Conservation (phyloP, 2,329 filamentous ascomycete genomes). For the Aspergillus carbonarius region DNA sequence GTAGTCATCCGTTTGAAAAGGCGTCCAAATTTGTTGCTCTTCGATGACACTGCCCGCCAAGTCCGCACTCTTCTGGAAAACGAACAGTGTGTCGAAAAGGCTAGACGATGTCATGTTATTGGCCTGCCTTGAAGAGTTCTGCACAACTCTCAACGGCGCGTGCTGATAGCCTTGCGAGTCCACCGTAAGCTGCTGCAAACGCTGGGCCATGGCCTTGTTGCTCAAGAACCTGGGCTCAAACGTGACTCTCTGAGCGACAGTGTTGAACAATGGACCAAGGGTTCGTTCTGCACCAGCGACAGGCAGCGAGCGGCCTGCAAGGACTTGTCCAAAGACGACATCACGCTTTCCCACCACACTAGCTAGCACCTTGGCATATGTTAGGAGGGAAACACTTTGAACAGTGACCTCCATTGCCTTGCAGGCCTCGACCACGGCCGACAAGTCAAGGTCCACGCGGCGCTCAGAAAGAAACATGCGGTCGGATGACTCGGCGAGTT, state of each 20-base stretch:
- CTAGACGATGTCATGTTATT: conserved; percentile 29
- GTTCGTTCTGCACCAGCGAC: conserved; percentile 48
- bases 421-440: conserved; percentile 19
- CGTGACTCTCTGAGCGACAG: conserved; percentile 47
- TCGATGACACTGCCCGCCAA: conserved; percentile 10
- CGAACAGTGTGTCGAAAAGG: conserved; percentile 53
- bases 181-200: conserved; percentile 47
- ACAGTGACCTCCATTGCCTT: conserved; percentile 30
- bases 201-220: conserved; percentile 37
- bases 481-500: conserved; percentile 14
- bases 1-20: conserved; percentile 22
- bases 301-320: conserved; percentile 52
- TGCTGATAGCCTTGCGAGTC: conserved; percentile 51
- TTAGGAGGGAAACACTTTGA: conserved; percentile 29
- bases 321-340: conserved; percentile 50
- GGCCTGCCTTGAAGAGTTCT: conserved; percentile 45
- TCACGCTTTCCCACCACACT: conserved; percentile 30
- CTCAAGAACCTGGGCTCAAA: conserved; percentile 40
- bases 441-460: conserved; percentile 19
- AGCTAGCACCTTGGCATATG: conserved; percentile 32
- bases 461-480: conserved; percentile 21
- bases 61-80: conserved; percentile 47
- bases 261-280: conserved; percentile 58
- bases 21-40: conserved; percentile 25
- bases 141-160: conserved; percentile 51